Base-by-base conservation (phyloP, 1,284 basidiomycete species). In the Apiotrichum montevideense region DNA sequence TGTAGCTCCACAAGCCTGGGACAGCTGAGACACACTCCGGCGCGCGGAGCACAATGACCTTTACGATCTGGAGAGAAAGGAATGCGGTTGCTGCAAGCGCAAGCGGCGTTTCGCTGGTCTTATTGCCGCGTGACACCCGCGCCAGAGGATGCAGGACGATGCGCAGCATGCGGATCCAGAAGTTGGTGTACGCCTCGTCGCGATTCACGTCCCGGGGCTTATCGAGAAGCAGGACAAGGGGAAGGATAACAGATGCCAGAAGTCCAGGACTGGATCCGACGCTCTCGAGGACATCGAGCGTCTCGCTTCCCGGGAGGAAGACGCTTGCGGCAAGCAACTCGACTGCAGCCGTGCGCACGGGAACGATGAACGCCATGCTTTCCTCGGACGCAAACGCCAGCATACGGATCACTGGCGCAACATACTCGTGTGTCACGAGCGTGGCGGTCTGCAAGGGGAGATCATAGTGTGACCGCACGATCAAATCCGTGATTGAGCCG, bases 111-210 rank as follows among this genome's bases (percentile, higher is more conserved):
- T 49, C 46, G 48, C 55, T 56, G 13, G 61, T 63, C 37, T 63
- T 68, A 43, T 79, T 79, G 57, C 21, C 81, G 82, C 8, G 80
- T 79, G 4, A 76, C 66, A 29, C 46, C 39, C 45, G 41, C 34
- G 15, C 11, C 15, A 46, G 39, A 6, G 56, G 46, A 10, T 54
- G 53, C 66, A 88, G 80, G 0, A 80, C 75, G 58, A 84, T 85
- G 10, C 81, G 79, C 29, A 88, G 72, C 14, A 90, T 70, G 10
- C 85, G 83, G 33, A 85, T 73, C 87, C 87, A 89, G 4, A 83
- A 79, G 41, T 77, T 77, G 7, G 77, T 71, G 60, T 83, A 78
- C 2, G 79, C 40, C 76, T 73, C 32, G 71, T 80, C 59, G 77
- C 77, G 32, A 73, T 74, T 43, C 74, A 83, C 71, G 35, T 83